Evolutionary conservation across 2,329 filamentous ascomycete genomes (phyloP).

Genomic region (Aschersonia sp.): DNA sequence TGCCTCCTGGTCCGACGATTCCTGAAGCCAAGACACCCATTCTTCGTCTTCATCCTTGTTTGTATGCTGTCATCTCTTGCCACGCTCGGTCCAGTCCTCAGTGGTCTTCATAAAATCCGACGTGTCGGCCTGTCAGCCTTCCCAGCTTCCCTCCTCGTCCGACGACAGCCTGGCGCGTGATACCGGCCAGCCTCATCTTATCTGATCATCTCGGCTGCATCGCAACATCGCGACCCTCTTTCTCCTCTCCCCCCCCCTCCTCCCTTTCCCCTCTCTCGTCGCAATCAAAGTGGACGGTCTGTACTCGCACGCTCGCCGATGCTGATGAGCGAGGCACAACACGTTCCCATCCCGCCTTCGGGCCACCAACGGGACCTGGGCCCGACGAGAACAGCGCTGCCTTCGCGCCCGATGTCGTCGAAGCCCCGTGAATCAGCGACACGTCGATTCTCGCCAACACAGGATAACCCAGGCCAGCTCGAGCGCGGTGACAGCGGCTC

Average conservation of each 20-base stretch:
- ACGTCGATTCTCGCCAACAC: slow-evolving; percentile 10
- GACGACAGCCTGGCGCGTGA: background rate
- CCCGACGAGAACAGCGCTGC: slow-evolving; percentile 20
- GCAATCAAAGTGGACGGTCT: background rate
- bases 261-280: background rate
- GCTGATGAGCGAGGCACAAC: slow-evolving; percentile 18
- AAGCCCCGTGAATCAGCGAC: slow-evolving; percentile 13
- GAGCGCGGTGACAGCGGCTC: slow-evolving; percentile 12
- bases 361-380: slow-evolving; percentile 16
- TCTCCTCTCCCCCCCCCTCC: background rate
- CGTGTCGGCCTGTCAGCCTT: background rate
- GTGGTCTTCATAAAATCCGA: background rate
- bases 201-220: slow-evolving; percentile 1
- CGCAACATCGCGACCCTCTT: background rate
- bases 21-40: background rate
- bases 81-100: background rate
- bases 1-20: background rate
- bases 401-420: slow-evolving; percentile 21
- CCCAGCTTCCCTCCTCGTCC: background rate
- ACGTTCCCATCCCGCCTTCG: slow-evolving; percentile 8
- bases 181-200: background rate
- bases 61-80: background rate
- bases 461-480: slow-evolving; percentile 8
- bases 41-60: background rate
- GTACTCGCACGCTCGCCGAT: slow-evolving; percentile 1